Evolutionary conservation across 164 flowering plant species (phyloP).

Genomic region (Amborella trichopoda): DNA sequence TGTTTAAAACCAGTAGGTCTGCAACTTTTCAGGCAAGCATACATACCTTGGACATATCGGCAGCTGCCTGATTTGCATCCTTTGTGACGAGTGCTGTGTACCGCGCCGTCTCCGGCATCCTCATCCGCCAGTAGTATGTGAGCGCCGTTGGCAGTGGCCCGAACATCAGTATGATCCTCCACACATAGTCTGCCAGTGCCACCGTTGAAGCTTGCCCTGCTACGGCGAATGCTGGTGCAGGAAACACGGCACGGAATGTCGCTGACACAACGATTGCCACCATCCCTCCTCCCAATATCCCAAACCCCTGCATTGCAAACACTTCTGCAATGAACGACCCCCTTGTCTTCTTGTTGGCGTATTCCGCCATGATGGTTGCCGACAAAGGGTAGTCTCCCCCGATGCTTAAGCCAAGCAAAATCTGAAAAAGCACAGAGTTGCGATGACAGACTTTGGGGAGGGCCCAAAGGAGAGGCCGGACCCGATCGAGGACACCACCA

Average conservation of each 20-base stretch:
- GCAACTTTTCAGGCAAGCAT: too few relatives aligned
- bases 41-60: slow-evolving; percentile 31
- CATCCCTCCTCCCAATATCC: slow-evolving; percentile 63
- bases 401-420: slow-evolving; percentile 1
- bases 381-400: slow-evolving; percentile 1
- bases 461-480: neutral
- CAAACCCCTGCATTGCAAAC: slow-evolving; percentile 51
- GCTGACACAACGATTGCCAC: slow-evolving; percentile 46
- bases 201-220: neutral
- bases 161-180: slow-evolving; percentile 23
- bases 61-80: slow-evolving; percentile 26
- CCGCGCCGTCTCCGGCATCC: slow-evolving; percentile 80
- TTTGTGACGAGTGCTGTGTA: slow-evolving; percentile 16
- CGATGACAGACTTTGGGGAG: neutral
- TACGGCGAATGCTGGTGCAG: slow-evolving; percentile 30
- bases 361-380: slow-evolving; percentile 4
- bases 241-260: slow-evolving; percentile 26
- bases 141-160: slow-evolving; percentile 17
- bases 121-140: slow-evolving; percentile 48
- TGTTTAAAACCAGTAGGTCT: too few relatives aligned
- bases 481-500: neutral
- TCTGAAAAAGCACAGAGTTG: slow-evolving; percentile 1
- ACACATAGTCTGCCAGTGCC: slow-evolving; percentile 40
- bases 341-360: slow-evolving; percentile 27
- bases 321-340: slow-evolving; percentile 29